phyloP scores from a whole-genome alignment of 2,329 filamentous ascomycete genomes.

The Cladosporium halotolerans region DNA sequence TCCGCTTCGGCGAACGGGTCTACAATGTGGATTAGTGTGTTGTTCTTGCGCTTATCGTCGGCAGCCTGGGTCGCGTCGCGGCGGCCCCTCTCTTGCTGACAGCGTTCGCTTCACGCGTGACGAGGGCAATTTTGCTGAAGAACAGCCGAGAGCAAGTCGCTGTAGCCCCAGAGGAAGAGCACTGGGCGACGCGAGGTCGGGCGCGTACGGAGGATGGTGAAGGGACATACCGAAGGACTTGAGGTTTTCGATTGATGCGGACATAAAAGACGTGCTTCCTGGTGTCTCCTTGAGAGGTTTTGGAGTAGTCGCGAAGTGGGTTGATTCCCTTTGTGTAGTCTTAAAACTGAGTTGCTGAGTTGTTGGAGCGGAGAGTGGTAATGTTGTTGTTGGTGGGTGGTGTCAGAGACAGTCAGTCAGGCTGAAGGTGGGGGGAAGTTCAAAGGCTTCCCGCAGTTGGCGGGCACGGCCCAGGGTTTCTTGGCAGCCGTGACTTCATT shows the following conservation, averaged over 20 bases:
- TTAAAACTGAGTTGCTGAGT: neutral
- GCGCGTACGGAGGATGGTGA: no score
- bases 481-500: no score
- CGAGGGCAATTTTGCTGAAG: neutral
- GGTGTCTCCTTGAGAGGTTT: slow-evolving; percentile 4
- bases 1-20: slow-evolving; percentile 99
- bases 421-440: neutral
- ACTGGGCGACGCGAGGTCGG: neutral
- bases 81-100: slow-evolving; percentile 5
- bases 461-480: no score
- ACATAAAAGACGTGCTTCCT: slow-evolving; percentile 61
- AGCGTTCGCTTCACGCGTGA: neutral
- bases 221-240: slow-evolving; percentile 80
- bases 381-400: slow-evolving; percentile 1
- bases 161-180: neutral
- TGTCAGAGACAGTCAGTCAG: neutral
- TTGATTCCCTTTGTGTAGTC: neutral
- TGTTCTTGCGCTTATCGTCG: neutral
- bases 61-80: neutral
- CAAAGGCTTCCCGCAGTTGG: neutral
- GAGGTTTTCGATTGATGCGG: slow-evolving; percentile 81
- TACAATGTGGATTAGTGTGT: slow-evolving; percentile 33
- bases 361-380: slow-evolving; percentile 2
- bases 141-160: neutral
- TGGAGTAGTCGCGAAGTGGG: slow-evolving; percentile 3